phyloP scores from a whole-genome alignment of 345 rosid genomes.

The Balakata baccata region DNA sequence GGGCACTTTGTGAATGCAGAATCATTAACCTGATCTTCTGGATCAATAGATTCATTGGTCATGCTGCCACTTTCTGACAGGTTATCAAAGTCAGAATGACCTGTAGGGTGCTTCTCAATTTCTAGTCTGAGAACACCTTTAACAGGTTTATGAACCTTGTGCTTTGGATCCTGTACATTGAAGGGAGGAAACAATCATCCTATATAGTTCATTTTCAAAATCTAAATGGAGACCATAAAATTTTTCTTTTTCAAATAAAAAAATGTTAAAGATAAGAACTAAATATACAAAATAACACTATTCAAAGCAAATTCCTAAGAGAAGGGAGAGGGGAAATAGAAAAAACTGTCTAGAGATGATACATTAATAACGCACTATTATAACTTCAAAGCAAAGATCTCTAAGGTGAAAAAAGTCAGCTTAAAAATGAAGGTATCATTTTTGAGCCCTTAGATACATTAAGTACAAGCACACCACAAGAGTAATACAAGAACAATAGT shows the following conservation, averaged over 20 bases:
- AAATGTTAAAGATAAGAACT: background rate
- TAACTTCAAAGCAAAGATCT: background rate
- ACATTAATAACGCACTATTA: background rate
- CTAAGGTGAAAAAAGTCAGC: background rate
- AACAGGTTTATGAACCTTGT: conserved; percentile 92
- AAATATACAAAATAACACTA: too few relatives aligned
- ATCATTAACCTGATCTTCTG: conserved; percentile 53
- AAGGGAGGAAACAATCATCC: conserved; percentile 10
- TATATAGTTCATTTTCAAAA: background rate
- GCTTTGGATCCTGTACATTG: conserved; percentile 73
- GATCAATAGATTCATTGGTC: conserved; percentile 80
- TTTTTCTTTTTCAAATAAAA: background rate
- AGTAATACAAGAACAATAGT: background rate
- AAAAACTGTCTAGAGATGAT: background rate
- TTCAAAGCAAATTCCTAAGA: background rate
- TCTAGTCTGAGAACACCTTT: conserved; percentile 83
- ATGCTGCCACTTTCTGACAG: conserved; percentile 81
- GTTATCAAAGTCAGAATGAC: conserved; percentile 66
- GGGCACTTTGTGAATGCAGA: conserved; percentile 56
- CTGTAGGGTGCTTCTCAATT: conserved; percentile 87
- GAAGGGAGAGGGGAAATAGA: background rate
- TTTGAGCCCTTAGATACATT: background rate
- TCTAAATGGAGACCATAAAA: background rate
- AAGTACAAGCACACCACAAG: background rate
- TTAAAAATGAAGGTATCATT: background rate